Evolutionary conservation across 192 early-diverging fungal species (phyloP).

Genomic region (Chytriomyces confervae): DNA sequence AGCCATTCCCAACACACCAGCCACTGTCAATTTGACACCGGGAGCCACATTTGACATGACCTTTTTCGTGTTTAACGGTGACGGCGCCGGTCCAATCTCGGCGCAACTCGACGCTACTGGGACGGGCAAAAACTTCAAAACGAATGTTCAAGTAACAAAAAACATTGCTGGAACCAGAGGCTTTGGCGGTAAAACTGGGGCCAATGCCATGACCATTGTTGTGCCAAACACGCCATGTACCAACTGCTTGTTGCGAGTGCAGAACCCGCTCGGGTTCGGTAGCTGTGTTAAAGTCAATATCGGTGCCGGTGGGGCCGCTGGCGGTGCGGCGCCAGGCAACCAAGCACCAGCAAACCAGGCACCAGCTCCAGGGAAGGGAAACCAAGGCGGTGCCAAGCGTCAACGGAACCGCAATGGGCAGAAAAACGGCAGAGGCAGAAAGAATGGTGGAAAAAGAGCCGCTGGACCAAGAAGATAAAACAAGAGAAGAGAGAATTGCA

Average conservation of each 20-base stretch:
- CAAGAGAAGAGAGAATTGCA: no score
- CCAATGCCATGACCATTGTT: slow-evolving; percentile 1
- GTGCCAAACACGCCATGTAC: not conserved
- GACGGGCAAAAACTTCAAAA: not conserved
- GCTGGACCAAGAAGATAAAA: no score
- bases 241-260: not conserved
- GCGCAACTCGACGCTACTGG: slow-evolving; percentile 25
- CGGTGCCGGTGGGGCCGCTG: not conserved
- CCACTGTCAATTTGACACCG: slow-evolving; percentile 15
- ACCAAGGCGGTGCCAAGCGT: no score
- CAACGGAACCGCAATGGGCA: no score
- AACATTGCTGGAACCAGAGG: slow-evolving; percentile 16
- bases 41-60: slow-evolving; percentile 20
- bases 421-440: no score
- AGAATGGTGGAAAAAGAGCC: no score
- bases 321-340: not conserved
- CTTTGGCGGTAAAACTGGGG: slow-evolving; percentile 4
- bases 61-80: slow-evolving; percentile 28
- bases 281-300: slow-evolving; percentile 8
- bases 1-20: not conserved
- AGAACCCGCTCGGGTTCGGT: slow-evolving; percentile 32
- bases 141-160: slow-evolving; percentile 18
- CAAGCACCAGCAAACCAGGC: not conserved
- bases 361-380: not conserved
- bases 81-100: slow-evolving; percentile 26